Conservation (phyloP, 2,329 filamentous ascomycete species). For the Ilyonectria robusta region DNA sequence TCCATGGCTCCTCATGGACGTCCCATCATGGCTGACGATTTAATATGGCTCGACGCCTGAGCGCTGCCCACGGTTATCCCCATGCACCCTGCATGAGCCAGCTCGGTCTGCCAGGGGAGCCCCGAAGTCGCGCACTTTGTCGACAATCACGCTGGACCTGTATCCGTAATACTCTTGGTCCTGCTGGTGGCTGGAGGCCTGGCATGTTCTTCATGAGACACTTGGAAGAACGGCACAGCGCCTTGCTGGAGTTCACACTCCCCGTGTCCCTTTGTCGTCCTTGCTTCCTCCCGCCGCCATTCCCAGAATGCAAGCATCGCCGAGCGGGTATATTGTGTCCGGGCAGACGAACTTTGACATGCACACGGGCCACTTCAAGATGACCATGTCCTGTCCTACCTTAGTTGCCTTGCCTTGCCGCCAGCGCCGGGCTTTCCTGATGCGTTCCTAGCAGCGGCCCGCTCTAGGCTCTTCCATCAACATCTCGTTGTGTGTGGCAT, state of each 20-base stretch:
- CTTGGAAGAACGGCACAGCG: slow-evolving; percentile 18
- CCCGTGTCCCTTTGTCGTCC: background rate
- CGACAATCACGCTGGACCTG: slow-evolving; percentile 19
- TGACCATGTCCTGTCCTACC: slow-evolving; percentile 13
- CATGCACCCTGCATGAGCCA: slow-evolving; percentile 33
- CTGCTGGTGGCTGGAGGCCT: slow-evolving; percentile 36
- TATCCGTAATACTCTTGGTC: slow-evolving; percentile 40
- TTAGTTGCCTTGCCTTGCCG: slow-evolving; percentile 37
- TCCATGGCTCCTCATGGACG: slow-evolving; percentile 30
- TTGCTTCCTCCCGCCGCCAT: background rate
- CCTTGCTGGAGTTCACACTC: slow-evolving; percentile 1
- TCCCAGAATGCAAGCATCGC: slow-evolving; percentile 5
- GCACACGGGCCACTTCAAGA: slow-evolving; percentile 38
- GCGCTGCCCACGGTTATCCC: slow-evolving; percentile 28
- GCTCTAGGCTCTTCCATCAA: slow-evolving; percentile 33
- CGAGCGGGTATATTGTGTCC: background rate
- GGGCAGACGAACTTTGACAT: slow-evolving; percentile 30
- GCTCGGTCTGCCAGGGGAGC: slow-evolving; percentile 23
- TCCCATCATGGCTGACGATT: slow-evolving; percentile 38
- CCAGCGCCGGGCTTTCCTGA: slow-evolving; percentile 37
- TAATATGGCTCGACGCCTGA: slow-evolving; percentile 37
- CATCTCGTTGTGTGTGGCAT: slow-evolving; percentile 39
- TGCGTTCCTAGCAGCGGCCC: slow-evolving; percentile 43
- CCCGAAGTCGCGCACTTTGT: slow-evolving; percentile 25
- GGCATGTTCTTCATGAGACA: slow-evolving; percentile 37